Conservation (phyloP, 306 rosid genomes). For the Rosa multiflora region DNA sequence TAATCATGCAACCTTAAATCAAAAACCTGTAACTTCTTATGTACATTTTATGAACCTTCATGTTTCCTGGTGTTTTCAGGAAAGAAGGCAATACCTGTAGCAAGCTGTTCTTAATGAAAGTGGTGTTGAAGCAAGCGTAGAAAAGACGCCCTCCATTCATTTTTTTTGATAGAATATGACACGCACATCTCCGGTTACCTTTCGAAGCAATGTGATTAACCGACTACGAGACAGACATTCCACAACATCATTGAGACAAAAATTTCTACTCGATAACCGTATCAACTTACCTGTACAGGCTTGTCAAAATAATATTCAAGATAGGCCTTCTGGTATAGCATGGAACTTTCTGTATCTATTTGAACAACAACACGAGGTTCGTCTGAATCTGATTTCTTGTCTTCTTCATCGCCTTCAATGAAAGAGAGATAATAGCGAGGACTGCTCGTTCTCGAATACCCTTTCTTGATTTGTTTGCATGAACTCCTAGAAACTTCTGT, state of each 20-base stretch:
- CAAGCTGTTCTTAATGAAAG: slow-evolving; percentile 82
- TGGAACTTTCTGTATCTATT: slow-evolving; percentile 91
- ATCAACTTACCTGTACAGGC: slow-evolving; percentile 64
- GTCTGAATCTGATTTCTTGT: slow-evolving; percentile 35
- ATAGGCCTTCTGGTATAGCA: slow-evolving; percentile 66
- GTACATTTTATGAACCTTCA: not conserved
- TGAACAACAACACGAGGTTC: slow-evolving; percentile 70
- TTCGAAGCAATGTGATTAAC: not conserved
- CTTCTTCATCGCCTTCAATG: slow-evolving; percentile 36
- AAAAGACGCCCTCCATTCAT: slow-evolving; percentile 92
- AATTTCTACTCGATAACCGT: not conserved
- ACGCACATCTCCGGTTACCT: slow-evolving; percentile 91
- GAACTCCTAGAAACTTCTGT: slow-evolving; percentile 55
- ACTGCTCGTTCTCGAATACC: slow-evolving; percentile 58
- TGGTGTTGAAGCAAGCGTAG: slow-evolving; percentile 89
- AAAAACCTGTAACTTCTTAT: not conserved
- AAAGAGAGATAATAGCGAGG: slow-evolving; percentile 75
- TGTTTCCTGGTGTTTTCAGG: not conserved
- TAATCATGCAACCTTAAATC: not conserved
- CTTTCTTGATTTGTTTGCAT: slow-evolving; percentile 73
- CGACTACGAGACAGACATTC: not conserved
- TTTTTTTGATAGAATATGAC: slow-evolving; percentile 75
- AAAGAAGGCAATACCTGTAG: slow-evolving; percentile 57
- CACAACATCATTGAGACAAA: not conserved
- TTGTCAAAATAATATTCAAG: slow-evolving; percentile 77